Evolutionary conservation across 192 early-diverging fungal genomes (phyloP).

Genomic region (Mortierella antarctica): DNA sequence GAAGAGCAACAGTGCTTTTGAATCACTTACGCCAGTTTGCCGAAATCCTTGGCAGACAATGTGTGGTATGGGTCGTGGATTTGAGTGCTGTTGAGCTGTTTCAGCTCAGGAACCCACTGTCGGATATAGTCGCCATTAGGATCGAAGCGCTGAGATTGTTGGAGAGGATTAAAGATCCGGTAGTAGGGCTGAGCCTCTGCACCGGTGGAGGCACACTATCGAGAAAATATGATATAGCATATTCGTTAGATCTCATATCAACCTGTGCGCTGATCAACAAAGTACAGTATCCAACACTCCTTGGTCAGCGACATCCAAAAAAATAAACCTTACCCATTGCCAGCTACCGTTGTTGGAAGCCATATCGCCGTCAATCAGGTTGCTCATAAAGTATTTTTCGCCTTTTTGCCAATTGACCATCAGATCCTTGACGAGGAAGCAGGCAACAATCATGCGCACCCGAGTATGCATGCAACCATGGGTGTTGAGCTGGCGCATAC

Average conservation of each 20-base stretch:
- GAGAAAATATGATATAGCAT: slow-evolving; percentile 10
- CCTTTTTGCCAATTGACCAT: slow-evolving; percentile 76
- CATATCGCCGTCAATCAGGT: slow-evolving; percentile 77
- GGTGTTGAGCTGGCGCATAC: slow-evolving; percentile 70
- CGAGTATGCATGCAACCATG: slow-evolving; percentile 76
- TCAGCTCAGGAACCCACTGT: slow-evolving; percentile 72
- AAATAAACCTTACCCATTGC: slow-evolving; percentile 63
- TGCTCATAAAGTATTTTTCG: slow-evolving; percentile 72
- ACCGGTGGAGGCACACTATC: slow-evolving; percentile 69
- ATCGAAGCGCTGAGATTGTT: slow-evolving; percentile 63
- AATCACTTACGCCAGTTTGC: slow-evolving; percentile 55
- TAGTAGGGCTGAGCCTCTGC: slow-evolving; percentile 78
- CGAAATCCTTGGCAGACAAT: slow-evolving; percentile 53
- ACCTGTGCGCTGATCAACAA: too few relatives aligned
- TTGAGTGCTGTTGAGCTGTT: slow-evolving; percentile 47
- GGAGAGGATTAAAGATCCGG: slow-evolving; percentile 71
- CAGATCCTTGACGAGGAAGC: slow-evolving; percentile 60
- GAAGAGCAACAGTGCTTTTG: background rate
- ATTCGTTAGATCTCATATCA: background rate
- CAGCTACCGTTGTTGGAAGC: slow-evolving; percentile 78
- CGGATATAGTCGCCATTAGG: slow-evolving; percentile 66
- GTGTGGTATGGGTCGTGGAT: slow-evolving; percentile 66
- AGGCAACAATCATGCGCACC: slow-evolving; percentile 68
- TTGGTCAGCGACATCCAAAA: background rate
- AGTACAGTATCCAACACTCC: background rate